Evolutionary conservation across 1,284 basidiomycete genomes (phyloP), one percentile per base, ranked within the genome.

Genomic region (Cystobasidium slooffiae): DNA sequence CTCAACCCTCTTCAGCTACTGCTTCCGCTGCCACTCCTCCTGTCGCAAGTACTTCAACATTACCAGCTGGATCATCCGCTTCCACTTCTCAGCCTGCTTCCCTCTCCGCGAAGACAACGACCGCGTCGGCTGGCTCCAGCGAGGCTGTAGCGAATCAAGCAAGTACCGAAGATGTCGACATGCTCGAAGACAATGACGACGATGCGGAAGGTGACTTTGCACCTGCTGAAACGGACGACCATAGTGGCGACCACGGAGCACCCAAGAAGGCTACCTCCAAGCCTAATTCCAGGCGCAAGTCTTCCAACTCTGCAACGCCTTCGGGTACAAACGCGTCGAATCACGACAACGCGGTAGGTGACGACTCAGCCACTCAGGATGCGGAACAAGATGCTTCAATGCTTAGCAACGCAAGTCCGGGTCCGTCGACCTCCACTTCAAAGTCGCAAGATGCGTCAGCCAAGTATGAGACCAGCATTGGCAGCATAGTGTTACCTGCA

Each of bases 391-490:
- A 49, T 61, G n/a, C 43, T 31, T 46, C 68, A 14, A 41, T 58
- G 10, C 18, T 9, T 59, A 44, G 44, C 37, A 37, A 43, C 39
- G 43, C 68, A 16, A 46, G 53, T 59, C 55, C 68, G 16, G 46
- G 46, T n/a, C 22, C 68, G 9, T 61, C 46, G 16, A n/a, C 18
- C 20, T 31, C 41, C 22, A 24, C 41, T 31, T 31, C 31, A 31
- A 22, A 44, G 46, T 46, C 22, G 56, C 5, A 53, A 55, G 31
- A 31, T 31, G 31, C 31, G 16, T 24, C 68, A 24, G 22, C 55
- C 46, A 46, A 62, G 18, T 70, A 70, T 55, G 68, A 70, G 12
- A 58, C 56, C 10, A 70, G 68, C 37, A 70, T 70, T 10, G 68
- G 68, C 2, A 70, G 58, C 37, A 70, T 70, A 49, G 56, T 62